Evolutionary conservation across 805 yeast species (phyloP).

Genomic region (Teunomyces panamensis): DNA sequence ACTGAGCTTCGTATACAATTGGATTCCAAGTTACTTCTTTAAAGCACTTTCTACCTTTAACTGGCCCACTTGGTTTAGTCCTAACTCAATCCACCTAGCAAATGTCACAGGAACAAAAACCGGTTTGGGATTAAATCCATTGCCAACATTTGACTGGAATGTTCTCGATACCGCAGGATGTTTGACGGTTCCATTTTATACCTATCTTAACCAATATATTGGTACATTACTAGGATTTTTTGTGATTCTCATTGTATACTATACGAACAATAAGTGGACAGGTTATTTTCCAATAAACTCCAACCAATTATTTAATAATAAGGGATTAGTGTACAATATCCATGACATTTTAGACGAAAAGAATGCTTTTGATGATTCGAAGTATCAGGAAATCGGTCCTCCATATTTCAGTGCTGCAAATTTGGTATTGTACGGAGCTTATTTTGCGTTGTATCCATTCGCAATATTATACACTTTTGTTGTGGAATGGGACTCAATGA

Average conservation of each 20-base stretch:
- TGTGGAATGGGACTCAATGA: slow-evolving; percentile 45
- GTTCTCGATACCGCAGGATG: slow-evolving; percentile 36
- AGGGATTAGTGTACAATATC: slow-evolving; percentile 47
- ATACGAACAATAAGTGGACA: slow-evolving; percentile 49
- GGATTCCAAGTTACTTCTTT: slow-evolving; percentile 41
- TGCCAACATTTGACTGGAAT: slow-evolving; percentile 45
- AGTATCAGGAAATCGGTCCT: slow-evolving; percentile 56
- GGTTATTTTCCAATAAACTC: slow-evolving; percentile 51
- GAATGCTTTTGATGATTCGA: slow-evolving; percentile 43
- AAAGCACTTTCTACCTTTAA: slow-evolving; percentile 39
- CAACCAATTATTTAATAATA: slow-evolving; percentile 51
- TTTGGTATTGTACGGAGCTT: slow-evolving; percentile 55
- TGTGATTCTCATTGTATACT: slow-evolving; percentile 35
- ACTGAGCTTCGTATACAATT: slow-evolving; percentile 38
- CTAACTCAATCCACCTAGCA: slow-evolving; percentile 37
- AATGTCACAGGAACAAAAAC: slow-evolving; percentile 35
- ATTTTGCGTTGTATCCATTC: slow-evolving; percentile 55
- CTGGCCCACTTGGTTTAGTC: slow-evolving; percentile 46
- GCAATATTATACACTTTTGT: slow-evolving; percentile 47
- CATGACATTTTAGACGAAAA: slow-evolving; percentile 42
- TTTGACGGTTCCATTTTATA: slow-evolving; percentile 41
- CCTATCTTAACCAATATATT: slow-evolving; percentile 38
- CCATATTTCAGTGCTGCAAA: slow-evolving; percentile 67
- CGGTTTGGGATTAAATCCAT: slow-evolving; percentile 43
- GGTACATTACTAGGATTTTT: slow-evolving; percentile 35